A percentile compares a stretch with the other conserved stretches of the same genome.
Conservation (phyloP, 768 basidiomycete genomes). For the Mycena epipterygia region DNA sequence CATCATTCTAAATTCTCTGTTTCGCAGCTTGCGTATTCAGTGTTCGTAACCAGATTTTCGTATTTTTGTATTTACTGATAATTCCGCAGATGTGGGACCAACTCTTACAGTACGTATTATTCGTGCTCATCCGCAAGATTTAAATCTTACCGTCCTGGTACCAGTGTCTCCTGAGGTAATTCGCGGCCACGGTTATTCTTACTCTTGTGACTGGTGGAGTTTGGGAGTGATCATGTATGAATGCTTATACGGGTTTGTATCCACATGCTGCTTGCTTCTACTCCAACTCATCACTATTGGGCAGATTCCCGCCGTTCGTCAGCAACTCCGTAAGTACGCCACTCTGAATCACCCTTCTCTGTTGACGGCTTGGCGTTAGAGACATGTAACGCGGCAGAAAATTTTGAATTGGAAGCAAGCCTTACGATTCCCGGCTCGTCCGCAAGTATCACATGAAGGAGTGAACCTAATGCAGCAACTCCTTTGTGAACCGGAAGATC, state of each 20-base stretch:
- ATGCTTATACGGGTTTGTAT: constrained; percentile 88
- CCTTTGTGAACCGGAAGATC: constrained; percentile 96
- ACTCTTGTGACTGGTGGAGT: constrained; percentile 99
- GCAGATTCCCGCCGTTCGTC: constrained; percentile 94
- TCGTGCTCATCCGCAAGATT: constrained; percentile 36
- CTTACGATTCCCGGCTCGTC: constrained; percentile 87
- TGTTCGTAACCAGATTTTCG: constrained; percentile 65
- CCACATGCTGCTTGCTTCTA: constrained; percentile 30
- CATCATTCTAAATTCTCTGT: constrained; percentile 38
- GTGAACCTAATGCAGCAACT: constrained; percentile 90
- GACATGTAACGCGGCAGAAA: constrained; percentile 96
- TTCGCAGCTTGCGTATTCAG: constrained; percentile 85
- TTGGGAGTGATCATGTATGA: constrained; percentile 98
- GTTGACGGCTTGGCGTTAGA: constrained; percentile 56
- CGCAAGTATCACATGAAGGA: constrained; percentile 88
- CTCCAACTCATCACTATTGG: constrained; percentile 20
- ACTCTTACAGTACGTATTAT: constrained; percentile 82
- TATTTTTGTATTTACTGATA: constrained; percentile 35
- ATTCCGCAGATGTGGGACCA: constrained; percentile 79
- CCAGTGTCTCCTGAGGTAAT: constrained; percentile 93
- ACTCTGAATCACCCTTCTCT: constrained; percentile 22
- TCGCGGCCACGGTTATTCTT: constrained; percentile 92
- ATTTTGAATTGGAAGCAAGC: constrained; percentile 96
- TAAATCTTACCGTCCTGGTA: constrained; percentile 35
- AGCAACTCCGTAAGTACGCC: constrained; percentile 83